Conservation (phyloP, 2,329 filamentous ascomycete genomes). For the Dactylellina leptospora region DNA sequence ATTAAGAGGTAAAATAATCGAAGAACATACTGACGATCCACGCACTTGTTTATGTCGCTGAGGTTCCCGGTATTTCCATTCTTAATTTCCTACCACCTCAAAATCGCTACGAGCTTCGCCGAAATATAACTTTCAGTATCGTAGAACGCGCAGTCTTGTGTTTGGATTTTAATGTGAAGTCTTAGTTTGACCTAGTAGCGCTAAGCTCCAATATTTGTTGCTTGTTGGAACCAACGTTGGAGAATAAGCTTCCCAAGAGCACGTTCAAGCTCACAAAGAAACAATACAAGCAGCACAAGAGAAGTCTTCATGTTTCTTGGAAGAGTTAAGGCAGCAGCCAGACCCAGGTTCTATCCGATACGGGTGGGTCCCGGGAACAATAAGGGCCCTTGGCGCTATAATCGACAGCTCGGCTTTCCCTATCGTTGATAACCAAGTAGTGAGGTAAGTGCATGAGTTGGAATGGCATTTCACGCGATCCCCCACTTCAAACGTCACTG, state of each 20-base stretch:
- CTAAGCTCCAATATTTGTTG: neutral
- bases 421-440: constrained; percentile 40
- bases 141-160: no score
- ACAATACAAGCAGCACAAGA: constrained; percentile 37
- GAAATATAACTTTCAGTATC: no score
- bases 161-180: neutral
- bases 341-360: constrained; percentile 32
- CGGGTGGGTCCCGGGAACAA: constrained; percentile 31
- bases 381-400: constrained; percentile 33
- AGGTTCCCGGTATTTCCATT: constrained; percentile 13
- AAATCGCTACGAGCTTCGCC: no score
- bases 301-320: constrained; percentile 43
- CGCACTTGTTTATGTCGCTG: constrained; percentile 9
- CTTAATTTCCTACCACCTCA: no score
- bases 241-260: constrained; percentile 35
- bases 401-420: constrained; percentile 24
- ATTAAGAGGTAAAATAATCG: neutral
- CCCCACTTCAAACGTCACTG: constrained; percentile 34
- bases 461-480: constrained; percentile 19
- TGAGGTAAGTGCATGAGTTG: constrained; percentile 16
- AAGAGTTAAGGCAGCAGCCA: constrained; percentile 35
- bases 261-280: constrained; percentile 33
- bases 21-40: neutral
- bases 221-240: neutral
- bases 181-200: neutral